Evolutionary conservation across 2,329 filamentous ascomycete species (phyloP), one percentile per base, ranked within the genome.

Genomic region (Pyricularia pennisetigena): DNA sequence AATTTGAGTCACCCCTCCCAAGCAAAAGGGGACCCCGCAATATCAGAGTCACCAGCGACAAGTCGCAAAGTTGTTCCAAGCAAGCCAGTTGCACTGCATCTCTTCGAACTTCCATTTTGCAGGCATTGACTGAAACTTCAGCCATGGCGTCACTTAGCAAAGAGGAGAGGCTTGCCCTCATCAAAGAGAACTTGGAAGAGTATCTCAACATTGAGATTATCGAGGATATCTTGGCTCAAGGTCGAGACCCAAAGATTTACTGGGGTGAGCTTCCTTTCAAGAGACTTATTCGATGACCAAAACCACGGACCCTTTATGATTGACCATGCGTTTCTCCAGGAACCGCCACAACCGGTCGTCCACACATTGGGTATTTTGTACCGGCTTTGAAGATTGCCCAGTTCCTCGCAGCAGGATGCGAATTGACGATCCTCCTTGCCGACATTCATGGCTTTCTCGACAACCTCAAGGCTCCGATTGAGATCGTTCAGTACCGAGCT

Each of bases 331-430:
- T 12, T 32, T 30, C 28, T 65, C 69, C 67, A 86, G 86, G 90
- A 61, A 94, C 90, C 57, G 91, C 92, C 23, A 93, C 92, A 20
- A 96, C 93, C 0, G 93, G 93, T n/a, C 85, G 89, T 70, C 93
- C 93, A 68, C 94, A 97, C 78, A 91, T 88, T 76, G 94, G 92
- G 73, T 97, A 97, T 84, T 92, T 97, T 71, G 90, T 95, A 10
- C 90, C 93, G 6, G 90, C 91, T 73, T 87, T 97, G 76, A 97
- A 97, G 80, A 90, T 97, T 71, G 93, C 93, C 57, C 90, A 97
- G 77, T 88, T 97, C 74, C 87, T 97, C 41, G 85, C 87, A 49
- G 93, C 94, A 32, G 93, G 90, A 54, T 97, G 93, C 81, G 86
- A 93, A 69, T 88, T 96, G 69, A 91, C 87, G 68, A 85, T 96